phyloP scores from a whole-genome alignment of 176 grass and related monocot species.

The Oryza coarctata region DNA sequence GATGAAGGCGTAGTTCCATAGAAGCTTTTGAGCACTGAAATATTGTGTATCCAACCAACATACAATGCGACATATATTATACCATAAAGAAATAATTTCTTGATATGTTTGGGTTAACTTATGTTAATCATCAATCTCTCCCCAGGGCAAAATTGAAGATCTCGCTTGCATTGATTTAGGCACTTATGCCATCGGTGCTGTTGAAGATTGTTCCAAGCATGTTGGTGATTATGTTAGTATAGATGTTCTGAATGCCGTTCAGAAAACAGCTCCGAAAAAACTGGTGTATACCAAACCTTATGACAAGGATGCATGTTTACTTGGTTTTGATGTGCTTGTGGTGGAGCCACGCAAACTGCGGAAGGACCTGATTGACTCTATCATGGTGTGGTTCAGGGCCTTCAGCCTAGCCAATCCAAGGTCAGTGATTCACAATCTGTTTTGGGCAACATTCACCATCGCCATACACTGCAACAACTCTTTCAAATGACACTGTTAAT shows the following conservation, averaged over 20 bases:
- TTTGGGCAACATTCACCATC: not conserved
- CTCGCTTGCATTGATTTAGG: conserved; percentile 60
- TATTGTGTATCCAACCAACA: not conserved
- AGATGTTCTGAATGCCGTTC: conserved; percentile 71
- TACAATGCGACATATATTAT: not conserved
- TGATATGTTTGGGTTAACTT: not conserved
- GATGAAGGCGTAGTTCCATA: not conserved
- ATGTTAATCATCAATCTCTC: not conserved
- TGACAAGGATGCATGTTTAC: conserved; percentile 64
- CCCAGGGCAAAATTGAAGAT: conserved; percentile 83
- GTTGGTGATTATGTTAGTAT: conserved; percentile 67
- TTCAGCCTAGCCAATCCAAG: conserved; percentile 52
- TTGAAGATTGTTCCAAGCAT: conserved; percentile 69
- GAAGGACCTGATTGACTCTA: conserved; percentile 42
- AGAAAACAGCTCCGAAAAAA: conserved; percentile 49
- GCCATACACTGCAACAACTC: not conserved
- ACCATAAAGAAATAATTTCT: not conserved
- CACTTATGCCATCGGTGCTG: conserved; percentile 44
- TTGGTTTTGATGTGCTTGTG: conserved; percentile 66
- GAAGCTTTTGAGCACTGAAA: not conserved
- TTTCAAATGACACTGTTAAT: not conserved
- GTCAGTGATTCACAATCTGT: conserved; percentile 32
- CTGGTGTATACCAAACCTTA: conserved; percentile 59
- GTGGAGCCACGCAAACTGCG: conserved; percentile 65
- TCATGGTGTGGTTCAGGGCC: conserved; percentile 61